Evolutionary conservation across 2,329 filamentous ascomycete genomes (phyloP).

Genomic region (Fusarium mundagurra): DNA sequence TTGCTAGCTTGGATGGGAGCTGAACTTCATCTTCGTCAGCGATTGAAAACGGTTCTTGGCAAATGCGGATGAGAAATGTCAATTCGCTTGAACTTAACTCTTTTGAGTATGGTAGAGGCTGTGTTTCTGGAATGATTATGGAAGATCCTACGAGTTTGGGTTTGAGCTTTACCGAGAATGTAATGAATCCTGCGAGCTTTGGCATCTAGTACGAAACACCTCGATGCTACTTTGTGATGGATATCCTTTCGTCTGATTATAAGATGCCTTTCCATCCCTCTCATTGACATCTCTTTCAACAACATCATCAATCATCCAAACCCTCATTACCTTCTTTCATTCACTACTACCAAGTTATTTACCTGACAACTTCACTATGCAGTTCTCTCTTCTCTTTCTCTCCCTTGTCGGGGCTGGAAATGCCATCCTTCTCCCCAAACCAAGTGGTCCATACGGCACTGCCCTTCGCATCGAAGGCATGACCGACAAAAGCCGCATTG

Average conservation of each 20-base stretch:
- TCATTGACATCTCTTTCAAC: fast-evolving
- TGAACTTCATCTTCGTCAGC: background rate
- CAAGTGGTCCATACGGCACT: constrained; percentile 46
- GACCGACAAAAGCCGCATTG: constrained; percentile 46
- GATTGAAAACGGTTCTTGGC: background rate
- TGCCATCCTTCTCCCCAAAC: constrained; percentile 43
- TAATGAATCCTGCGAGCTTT: background rate
- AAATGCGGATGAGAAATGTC: background rate
- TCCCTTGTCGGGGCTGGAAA: constrained; percentile 23
- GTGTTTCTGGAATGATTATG: background rate
- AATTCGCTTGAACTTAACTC: constrained; percentile 26
- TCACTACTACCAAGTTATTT: too few relatives aligned
- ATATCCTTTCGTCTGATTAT: background rate
- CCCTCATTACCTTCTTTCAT: too few relatives aligned
- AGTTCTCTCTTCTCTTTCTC: constrained; percentile 15
- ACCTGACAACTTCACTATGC: constrained; percentile 17
- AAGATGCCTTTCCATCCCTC: background rate
- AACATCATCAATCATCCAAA: background rate
- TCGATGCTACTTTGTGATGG: background rate
- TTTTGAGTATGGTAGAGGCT: background rate
- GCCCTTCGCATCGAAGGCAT: constrained; percentile 40
- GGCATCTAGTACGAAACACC: background rate
- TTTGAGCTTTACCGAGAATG: background rate
- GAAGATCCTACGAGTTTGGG: background rate
- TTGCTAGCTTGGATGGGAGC: background rate